A percentile compares a stretch with the other conserved stretches of the same genome.
phyloP scores from a whole-genome alignment of 768 basidiomycete genomes.

The Thelephora ganbajun region DNA sequence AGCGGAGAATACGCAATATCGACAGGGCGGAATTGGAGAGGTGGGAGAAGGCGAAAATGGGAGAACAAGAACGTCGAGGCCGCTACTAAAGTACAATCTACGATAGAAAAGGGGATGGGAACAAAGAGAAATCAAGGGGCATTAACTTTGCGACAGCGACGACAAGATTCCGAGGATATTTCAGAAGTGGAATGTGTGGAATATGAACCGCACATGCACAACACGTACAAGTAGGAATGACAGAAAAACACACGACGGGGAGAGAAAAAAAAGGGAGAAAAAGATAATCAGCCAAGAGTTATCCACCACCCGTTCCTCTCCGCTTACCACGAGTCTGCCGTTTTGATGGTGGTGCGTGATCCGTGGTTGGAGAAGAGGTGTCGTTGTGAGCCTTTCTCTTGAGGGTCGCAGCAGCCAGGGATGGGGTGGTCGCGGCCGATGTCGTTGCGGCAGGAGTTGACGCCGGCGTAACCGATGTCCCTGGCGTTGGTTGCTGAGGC shows the following conservation, averaged over 20 bases:
- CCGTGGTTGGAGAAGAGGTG: constrained; percentile 4
- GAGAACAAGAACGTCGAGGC: neutral
- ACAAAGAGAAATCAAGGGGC: neutral
- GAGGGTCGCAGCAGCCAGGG: constrained; percentile 15
- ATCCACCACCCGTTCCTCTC: neutral
- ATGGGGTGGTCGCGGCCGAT: constrained; percentile 14
- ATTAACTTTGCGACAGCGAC: too few relatives aligned
- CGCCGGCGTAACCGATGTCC: constrained; percentile 12
- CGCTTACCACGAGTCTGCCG: neutral
- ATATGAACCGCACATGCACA: too few relatives aligned
- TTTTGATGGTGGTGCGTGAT: neutral
- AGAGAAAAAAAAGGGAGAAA: neutral
- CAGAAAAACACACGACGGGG: too few relatives aligned
- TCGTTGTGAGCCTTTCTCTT: constrained; percentile 8
- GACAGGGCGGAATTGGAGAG: neutral
- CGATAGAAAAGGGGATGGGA: neutral
- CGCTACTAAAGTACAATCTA: neutral
- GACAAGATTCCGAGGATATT: neutral
- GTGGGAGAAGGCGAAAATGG: neutral
- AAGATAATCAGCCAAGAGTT: neutral
- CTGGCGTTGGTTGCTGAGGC: constrained; percentile 18
- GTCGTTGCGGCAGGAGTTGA: constrained; percentile 17
- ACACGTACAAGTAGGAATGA: too few relatives aligned
- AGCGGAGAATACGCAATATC: neutral
- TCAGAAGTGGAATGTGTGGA: too few relatives aligned